These are phyloP conservation scores for Waltergamsia citrina DNA, from an alignment of 2,329 filamentous ascomycete species.

Conservation along the genomic window DNA sequence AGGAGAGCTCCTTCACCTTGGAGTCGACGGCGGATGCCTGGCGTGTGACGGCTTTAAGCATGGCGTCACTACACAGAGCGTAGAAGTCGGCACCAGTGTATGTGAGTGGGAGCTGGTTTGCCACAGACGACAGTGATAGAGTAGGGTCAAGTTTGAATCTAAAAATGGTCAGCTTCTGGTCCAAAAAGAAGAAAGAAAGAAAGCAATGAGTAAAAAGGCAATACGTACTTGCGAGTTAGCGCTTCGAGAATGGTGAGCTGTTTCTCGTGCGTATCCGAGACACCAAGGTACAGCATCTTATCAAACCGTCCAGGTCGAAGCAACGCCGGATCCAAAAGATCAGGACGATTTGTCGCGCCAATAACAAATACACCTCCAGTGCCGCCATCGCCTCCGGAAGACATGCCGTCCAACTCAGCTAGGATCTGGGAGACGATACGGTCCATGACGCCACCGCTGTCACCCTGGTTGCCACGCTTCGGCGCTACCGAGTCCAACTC, in stretches of 20 bases:
- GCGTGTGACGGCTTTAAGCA: conserved; percentile 96
- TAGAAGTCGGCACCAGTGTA: conserved; percentile 98
- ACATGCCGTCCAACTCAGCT: conserved; percentile 96
- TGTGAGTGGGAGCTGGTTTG: conserved; percentile 76
- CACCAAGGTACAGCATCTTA: conserved; percentile 95
- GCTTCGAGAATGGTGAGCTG: conserved; percentile 92
- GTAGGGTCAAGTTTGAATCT: conserved; percentile 79
- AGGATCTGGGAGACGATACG: conserved; percentile 91
- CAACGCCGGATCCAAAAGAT: conserved; percentile 83
- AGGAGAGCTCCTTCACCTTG: conserved; percentile 66
- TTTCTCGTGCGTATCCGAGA: conserved; percentile 94
- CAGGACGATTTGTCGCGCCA: conserved; percentile 89
- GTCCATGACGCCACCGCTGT: conserved; percentile 97
- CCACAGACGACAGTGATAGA: conserved; percentile 66
- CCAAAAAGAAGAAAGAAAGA: neutral
- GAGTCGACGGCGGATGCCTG: conserved; percentile 76
- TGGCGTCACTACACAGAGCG: conserved; percentile 91
- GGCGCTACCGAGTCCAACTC: conserved; percentile 90
- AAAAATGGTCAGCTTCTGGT: conserved; percentile 1
- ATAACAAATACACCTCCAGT: conserved; percentile 88
- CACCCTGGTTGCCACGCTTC: conserved; percentile 93
- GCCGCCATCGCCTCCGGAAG: conserved; percentile 64
- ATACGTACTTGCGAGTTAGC: conserved; percentile 77
- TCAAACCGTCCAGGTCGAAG: conserved; percentile 88
- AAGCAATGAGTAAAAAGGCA: conserved; percentile 3